These are phyloP conservation scores for Daldinia sp. DNA, from an alignment of 2,329 filamentous ascomycete species.

Conservation along the genomic window DNA sequence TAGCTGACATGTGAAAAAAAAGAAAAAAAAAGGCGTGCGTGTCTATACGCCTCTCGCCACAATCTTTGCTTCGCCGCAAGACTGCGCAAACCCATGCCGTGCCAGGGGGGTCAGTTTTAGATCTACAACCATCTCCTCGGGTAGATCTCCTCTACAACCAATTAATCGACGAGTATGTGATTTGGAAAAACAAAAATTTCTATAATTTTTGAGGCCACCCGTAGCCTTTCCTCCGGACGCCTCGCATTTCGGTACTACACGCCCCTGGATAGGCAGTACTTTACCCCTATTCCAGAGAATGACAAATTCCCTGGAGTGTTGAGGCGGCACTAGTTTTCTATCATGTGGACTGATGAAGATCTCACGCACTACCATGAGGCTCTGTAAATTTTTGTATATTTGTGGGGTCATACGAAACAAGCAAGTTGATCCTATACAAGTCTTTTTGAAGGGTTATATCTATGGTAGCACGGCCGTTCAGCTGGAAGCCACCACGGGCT, in stretches of 20 bases:
- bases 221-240: background rate
- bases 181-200: background rate
- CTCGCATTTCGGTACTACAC: background rate
- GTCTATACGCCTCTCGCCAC: constrained; percentile 8
- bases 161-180: background rate
- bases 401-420: background rate
- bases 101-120: background rate
- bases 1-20: background rate
- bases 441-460: background rate
- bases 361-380: background rate
- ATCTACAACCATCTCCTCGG: background rate
- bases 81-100: background rate
- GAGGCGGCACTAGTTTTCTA: background rate
- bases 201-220: background rate
- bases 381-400: background rate
- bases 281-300: background rate
- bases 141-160: background rate
- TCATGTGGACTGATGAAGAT: background rate
- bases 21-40: background rate
- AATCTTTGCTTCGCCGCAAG: constrained; percentile 13
- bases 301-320: background rate
- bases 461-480: background rate
- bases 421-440: background rate
- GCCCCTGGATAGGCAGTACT: background rate
- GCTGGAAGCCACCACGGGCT: background rate